A percentile compares a stretch with the other conserved stretches of the same genome.
Evolutionary conservation across 345 rosid species (phyloP).

Genomic region (Noccaea caerulescens): DNA sequence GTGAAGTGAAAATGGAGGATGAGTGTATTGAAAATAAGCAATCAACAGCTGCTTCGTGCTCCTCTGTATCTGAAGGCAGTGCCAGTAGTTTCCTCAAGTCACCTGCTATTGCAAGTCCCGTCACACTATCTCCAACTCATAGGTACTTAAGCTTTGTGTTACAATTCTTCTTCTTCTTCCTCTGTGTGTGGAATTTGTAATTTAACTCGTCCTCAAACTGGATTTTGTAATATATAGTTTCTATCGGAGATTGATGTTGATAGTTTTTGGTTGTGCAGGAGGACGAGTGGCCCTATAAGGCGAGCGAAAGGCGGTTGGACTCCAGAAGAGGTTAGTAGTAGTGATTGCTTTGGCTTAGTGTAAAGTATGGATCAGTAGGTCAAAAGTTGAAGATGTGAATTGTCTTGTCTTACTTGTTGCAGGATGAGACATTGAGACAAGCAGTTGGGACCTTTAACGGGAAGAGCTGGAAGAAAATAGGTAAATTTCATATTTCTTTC

Average conservation of each 20-base stretch:
- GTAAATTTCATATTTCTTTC: conserved; percentile 41
- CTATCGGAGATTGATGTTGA: conserved; percentile 31
- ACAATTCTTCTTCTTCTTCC: neutral
- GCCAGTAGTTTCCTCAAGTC: conserved; percentile 68
- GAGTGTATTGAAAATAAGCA: conserved; percentile 88
- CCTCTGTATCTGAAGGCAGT: conserved; percentile 79
- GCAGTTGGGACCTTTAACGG: conserved; percentile 77
- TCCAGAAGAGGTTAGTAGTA: conserved; percentile 70
- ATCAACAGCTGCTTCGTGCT: conserved; percentile 68
- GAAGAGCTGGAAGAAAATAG: conserved; percentile 93
- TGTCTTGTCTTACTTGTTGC: conserved; percentile 41
- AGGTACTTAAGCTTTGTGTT: conserved; percentile 52
- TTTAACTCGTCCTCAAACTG: too few species aligned
- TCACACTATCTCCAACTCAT: conserved; percentile 63
- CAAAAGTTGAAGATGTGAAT: conserved; percentile 5
- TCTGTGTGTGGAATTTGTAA: neutral
- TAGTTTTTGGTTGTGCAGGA: conserved; percentile 54
- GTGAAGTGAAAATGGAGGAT: conserved; percentile 61
- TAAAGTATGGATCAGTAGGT: neutral
- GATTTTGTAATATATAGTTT: neutral
- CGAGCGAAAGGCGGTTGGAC: conserved; percentile 99
- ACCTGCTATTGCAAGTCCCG: conserved; percentile 71
- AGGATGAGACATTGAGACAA: conserved; percentile 86
- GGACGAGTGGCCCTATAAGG: conserved; percentile 95
- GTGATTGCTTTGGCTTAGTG: conserved; percentile 8